A percentile compares a stretch with the other conserved stretches of the same genome.
These are phyloP conservation scores for Clitopilus passeckerianus DNA, from an alignment of 768 basidiomycete species.

Conservation along the genomic window DNA sequence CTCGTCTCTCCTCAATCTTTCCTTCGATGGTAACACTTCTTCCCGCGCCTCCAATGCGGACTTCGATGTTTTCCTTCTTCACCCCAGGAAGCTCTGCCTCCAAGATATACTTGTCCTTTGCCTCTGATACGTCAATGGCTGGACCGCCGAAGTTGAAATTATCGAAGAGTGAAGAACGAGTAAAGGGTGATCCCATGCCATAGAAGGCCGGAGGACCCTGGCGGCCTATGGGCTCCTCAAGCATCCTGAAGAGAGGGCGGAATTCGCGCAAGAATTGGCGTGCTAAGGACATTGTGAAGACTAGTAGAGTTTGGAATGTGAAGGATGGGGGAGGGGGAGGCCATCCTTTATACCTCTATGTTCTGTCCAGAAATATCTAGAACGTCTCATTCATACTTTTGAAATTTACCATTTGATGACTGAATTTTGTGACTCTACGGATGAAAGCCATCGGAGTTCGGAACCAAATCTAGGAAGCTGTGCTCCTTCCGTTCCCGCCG, in stretches of 20 bases:
- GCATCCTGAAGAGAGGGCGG: slow-evolving; percentile 69
- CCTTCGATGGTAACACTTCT: slow-evolving; percentile 72
- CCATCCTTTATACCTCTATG: neutral
- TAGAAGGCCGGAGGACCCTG: slow-evolving; percentile 14
- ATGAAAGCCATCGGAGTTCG: no score
- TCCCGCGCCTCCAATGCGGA: slow-evolving; percentile 67
- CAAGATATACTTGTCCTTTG: slow-evolving; percentile 58
- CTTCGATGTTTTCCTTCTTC: slow-evolving; percentile 69
- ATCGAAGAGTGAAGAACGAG: slow-evolving; percentile 29
- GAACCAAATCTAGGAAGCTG: neutral
- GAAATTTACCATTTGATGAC: neutral
- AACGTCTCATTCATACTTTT: neutral
- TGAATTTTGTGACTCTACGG: neutral
- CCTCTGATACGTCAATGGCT: slow-evolving; percentile 65
- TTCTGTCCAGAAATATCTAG: slow-evolving; percentile 7
- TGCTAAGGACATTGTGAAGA: slow-evolving; percentile 52
- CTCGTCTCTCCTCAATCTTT: slow-evolving; percentile 31
- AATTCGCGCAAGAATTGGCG: slow-evolving; percentile 66
- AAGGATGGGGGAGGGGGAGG: neutral
- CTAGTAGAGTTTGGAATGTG: neutral
- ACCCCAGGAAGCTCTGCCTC: slow-evolving; percentile 80
- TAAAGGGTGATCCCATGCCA: slow-evolving; percentile 3
- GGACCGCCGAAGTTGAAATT: slow-evolving; percentile 50
- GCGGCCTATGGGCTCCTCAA: slow-evolving; percentile 64
- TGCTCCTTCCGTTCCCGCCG: neutral